Base-by-base conservation (phyloP, 1,284 basidiomycete genomes). In the Ustilago xerochloae region DNA sequence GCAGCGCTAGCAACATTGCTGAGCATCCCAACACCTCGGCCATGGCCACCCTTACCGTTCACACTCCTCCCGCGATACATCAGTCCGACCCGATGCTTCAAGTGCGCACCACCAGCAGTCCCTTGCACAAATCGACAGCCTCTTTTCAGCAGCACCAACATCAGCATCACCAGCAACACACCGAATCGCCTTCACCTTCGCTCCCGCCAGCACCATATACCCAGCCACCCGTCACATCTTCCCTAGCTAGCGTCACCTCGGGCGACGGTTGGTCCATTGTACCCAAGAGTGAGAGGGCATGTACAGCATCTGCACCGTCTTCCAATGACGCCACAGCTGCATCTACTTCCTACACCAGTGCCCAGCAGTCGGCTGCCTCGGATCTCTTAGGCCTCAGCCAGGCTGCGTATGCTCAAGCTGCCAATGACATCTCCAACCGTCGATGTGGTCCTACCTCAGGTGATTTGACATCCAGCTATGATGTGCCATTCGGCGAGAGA, bases 211-310 rank as follows among this genome's bases (percentile, higher is more conserved):
- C 56, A 20, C 26, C 70, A 16, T 68, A 64, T 57, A 67, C 64
- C 45, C 70, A 63, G 28, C 62, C 62, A 30, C 56, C 65, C 12
- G 61, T 58, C 53, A 55, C 64, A 1, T 60, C 65, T 18, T 63
- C 61, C 6, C 38, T 68, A 13, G 35, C 49, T 38, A 63, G 29
- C 28, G 61, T 64, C 38, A 74, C 66, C 12, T 41, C 65, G 2
- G 71, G 71, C 35, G 66, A 74, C 32, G 71, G 71, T 4, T 74
- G 71, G 71, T 45, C 59, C 22, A 63, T 69, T 20, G 50, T 74
- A 2, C 66, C 66, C 41, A 71, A 71, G 24, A 39, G 38, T 6
- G 48, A 36, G 5, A 68, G 51, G 18, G n/a, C 45, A n/a, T 35
- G 26, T 30, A 5, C 45, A 12, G 22, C n/a, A n/a, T n/a, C 43